phyloP scores from a whole-genome alignment of 441 rosid genomes.

The Arabidopsis hybrid region DNA sequence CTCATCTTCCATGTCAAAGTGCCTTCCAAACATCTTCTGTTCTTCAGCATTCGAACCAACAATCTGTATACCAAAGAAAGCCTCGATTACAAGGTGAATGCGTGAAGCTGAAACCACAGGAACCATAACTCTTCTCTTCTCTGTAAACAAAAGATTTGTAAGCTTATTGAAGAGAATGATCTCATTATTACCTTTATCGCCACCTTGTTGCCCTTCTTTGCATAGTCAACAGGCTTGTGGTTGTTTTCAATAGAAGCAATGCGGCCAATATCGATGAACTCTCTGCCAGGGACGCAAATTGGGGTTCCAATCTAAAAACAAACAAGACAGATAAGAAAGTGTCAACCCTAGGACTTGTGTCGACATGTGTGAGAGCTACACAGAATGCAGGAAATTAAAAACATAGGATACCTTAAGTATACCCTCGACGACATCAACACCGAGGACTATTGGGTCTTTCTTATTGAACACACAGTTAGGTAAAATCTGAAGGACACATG shows the following conservation, averaged over 20 bases:
- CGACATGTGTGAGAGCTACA: neutral
- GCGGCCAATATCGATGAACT: conserved; percentile 86
- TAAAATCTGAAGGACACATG: conserved; percentile 81
- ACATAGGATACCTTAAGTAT: conserved; percentile 65
- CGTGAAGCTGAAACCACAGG: neutral
- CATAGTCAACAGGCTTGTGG: conserved; percentile 80
- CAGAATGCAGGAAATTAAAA: conserved; percentile 16
- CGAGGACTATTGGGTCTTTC: conserved; percentile 93
- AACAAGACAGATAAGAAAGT: conserved; percentile 22
- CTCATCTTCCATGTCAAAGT: conserved; percentile 85
- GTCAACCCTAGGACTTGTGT: conserved; percentile 3
- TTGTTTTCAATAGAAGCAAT: conserved; percentile 89
- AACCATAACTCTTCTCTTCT: neutral
- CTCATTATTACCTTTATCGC: conserved; percentile 78
- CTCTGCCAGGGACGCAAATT: conserved; percentile 81
- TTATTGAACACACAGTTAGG: conserved; percentile 86
- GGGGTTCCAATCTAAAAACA: conserved; percentile 84
- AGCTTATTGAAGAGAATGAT: conserved; percentile 25
- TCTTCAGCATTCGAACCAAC: conserved; percentile 79
- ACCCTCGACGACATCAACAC: conserved; percentile 89
- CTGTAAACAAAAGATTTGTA: neutral
- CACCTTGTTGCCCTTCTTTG: conserved; percentile 85
- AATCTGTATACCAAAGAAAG: conserved; percentile 56
- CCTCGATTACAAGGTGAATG: conserved; percentile 13
- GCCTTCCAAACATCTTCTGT: conserved; percentile 95